Evolutionary conservation across 2,329 filamentous ascomycete species (phyloP).

Genomic region (Bipolaris bicolor): DNA sequence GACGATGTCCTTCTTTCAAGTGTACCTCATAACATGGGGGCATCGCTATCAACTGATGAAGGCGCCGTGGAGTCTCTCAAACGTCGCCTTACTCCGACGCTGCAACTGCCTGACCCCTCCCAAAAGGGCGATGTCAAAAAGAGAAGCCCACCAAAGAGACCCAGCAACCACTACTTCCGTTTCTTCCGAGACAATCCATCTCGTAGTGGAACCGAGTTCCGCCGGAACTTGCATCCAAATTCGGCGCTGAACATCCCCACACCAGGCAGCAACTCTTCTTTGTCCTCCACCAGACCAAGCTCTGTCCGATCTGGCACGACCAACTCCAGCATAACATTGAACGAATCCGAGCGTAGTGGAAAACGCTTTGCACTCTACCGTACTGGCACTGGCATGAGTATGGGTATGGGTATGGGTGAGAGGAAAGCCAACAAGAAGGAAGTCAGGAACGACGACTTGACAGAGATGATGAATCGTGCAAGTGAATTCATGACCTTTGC

Average conservation of each 20-base stretch:
- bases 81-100: slow-evolving; percentile 79
- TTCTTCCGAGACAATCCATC: slow-evolving; percentile 43
- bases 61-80: slow-evolving; percentile 77
- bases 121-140: slow-evolving; percentile 40
- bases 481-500: slow-evolving; percentile 98
- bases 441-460: slow-evolving; percentile 82
- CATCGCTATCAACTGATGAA: slow-evolving; percentile 33
- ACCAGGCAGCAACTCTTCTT: slow-evolving; percentile 12
- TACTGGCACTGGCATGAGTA: slow-evolving; percentile 47
- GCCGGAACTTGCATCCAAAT: slow-evolving; percentile 41
- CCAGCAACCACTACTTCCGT: slow-evolving; percentile 43
- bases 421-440: slow-evolving; percentile 59
- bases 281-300: slow-evolving; percentile 35
- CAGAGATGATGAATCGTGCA: slow-evolving; percentile 93
- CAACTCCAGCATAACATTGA: slow-evolving; percentile 30
- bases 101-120: slow-evolving; percentile 61
- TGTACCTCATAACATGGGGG: slow-evolving; percentile 23
- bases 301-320: slow-evolving; percentile 40
- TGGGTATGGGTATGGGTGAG: slow-evolving; percentile 47
- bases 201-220: slow-evolving; percentile 40
- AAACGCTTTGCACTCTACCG: slow-evolving; percentile 49
- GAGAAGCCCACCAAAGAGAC: slow-evolving; percentile 33
- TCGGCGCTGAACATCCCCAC: slow-evolving; percentile 24
- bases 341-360: slow-evolving; percentile 42
- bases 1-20: slow-evolving; percentile 46